Base-by-base conservation (phyloP, 306 rosid genomes). In the Cicer cuneatum region DNA sequence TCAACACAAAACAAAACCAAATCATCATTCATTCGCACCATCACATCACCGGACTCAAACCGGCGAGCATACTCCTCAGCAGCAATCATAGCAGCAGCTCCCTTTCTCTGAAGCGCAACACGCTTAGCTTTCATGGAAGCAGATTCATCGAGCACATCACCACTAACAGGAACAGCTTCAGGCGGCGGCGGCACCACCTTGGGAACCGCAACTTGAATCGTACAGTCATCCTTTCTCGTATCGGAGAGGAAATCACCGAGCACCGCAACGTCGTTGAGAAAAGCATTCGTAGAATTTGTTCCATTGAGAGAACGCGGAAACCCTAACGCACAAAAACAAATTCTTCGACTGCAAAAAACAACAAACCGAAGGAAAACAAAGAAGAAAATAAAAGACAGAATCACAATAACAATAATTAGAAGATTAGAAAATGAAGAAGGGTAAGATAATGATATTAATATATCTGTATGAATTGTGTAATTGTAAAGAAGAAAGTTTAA, bases 51-150 rank as follows among this genome's bases (percentile, higher is more conserved):
- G 49, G 97, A 85, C 80, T 92, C 99, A 35, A 95, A 87, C 45
- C 90, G 86, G 39, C 97, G 79, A 0, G 97, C 99, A 14, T 85
- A 95, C 79, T 95, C 98, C 86, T 95, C 99, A 0, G 98, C 98
- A 1, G 98, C 98, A 1, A 95, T 87, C 99, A 92, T 95, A 4
- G 97, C 97, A 9, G 96, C 98, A 8, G 98, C 97, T 4, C 98
- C 99, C 78, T 84, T 89, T 4, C 89, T 78, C 89, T 95, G 99
- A 58, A 95, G 83, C 0, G 91, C 96, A 1, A 87, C 84, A 11
- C 97, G 89, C 67, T 92, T 95, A 2, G 96, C 93, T 85, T 90
- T 94, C 33, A 90, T 90, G 8, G 99, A 87, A 11, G 86, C 87
- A 10, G 91, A 89, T 65, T 87, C 97, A 3, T 85, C 94, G 8